Percentiles rank a stretch among this genome's conserved stretches.
Evolutionary conservation across 257 asterid genomes (phyloP).

Genomic region (Cordia subcordata): DNA sequence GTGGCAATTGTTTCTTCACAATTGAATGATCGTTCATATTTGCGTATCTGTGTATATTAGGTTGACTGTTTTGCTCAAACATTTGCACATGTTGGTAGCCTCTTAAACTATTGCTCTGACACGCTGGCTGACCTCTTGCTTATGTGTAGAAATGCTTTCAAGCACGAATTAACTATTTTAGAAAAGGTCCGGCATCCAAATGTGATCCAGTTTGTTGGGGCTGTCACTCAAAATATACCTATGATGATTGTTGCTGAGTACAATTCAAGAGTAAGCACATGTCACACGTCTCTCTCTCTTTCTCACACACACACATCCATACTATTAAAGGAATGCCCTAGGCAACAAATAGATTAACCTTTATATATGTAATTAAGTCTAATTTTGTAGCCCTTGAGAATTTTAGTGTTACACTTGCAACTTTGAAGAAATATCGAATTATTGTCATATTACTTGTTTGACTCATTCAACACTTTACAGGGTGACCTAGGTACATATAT

Average conservation of each 20-base stretch:
- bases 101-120: background rate
- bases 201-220: slow-evolving; percentile 95
- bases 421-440: too few species aligned
- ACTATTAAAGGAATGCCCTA: background rate
- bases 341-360: background rate
- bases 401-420: too few species aligned
- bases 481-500: slow-evolving; percentile 77
- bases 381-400: background rate
- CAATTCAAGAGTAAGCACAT: slow-evolving; percentile 59
- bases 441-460: slow-evolving; percentile 1
- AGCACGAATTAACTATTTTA: slow-evolving; percentile 72
- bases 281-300: slow-evolving; percentile 26
- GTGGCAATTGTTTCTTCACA: background rate
- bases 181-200: slow-evolving; percentile 99
- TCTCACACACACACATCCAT: slow-evolving; percentile 9
- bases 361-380: background rate
- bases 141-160: slow-evolving; percentile 72
- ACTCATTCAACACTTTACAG: slow-evolving; percentile 28
- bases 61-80: background rate
- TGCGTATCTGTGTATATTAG: too few species aligned
- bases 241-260: slow-evolving; percentile 95
- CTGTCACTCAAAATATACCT: slow-evolving; percentile 93
- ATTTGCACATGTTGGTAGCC: background rate
- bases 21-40: background rate
- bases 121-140: background rate